These are phyloP conservation scores for Huiozyma naganishii DNA, from an alignment of 805 yeast species.

Conservation along the genomic window DNA sequence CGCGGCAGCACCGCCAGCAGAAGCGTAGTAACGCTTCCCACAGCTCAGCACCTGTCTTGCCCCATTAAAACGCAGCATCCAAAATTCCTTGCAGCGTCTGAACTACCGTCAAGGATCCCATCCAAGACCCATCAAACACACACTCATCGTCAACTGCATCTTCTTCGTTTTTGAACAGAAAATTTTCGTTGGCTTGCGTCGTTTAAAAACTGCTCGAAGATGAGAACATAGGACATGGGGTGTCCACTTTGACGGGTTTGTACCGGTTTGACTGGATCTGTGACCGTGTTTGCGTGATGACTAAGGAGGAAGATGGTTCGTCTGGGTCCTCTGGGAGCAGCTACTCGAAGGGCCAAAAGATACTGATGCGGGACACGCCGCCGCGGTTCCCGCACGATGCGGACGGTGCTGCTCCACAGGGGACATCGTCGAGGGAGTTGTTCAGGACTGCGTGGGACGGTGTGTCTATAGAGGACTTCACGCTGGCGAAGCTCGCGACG, in stretches of 20 bases:
- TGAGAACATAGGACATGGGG: too few species aligned
- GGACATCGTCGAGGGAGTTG: slow-evolving; percentile 14
- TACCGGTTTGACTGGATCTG: too few species aligned
- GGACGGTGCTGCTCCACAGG: slow-evolving; percentile 6
- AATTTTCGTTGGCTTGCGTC: too few species aligned
- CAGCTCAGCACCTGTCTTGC: background rate
- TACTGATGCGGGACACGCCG: slow-evolving; percentile 31
- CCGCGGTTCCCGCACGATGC: slow-evolving; percentile 30
- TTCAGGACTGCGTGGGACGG: slow-evolving; percentile 33
- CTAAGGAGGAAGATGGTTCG: too few species aligned
- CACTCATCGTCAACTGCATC: too few species aligned
- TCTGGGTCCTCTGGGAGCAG: slow-evolving; percentile 2
- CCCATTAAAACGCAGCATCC: background rate
- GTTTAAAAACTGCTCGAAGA: too few species aligned
- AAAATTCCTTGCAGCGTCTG: too few species aligned
- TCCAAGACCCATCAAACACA: too few species aligned
- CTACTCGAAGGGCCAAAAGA: slow-evolving; percentile 27
- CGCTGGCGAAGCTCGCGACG: slow-evolving; percentile 36
- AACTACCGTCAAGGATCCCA: too few species aligned
- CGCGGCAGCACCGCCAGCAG: slow-evolving; percentile 23
- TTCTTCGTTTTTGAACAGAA: too few species aligned
- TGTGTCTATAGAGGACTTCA: slow-evolving; percentile 41
- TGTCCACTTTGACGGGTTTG: too few species aligned
- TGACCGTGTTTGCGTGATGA: too few species aligned
- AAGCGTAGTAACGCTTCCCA: slow-evolving; percentile 14